A percentile compares a stretch with the other conserved stretches of the same genome.
Evolutionary conservation across 2,329 filamentous ascomycete species (phyloP).

Genomic region (Colletotrichum sp.): DNA sequence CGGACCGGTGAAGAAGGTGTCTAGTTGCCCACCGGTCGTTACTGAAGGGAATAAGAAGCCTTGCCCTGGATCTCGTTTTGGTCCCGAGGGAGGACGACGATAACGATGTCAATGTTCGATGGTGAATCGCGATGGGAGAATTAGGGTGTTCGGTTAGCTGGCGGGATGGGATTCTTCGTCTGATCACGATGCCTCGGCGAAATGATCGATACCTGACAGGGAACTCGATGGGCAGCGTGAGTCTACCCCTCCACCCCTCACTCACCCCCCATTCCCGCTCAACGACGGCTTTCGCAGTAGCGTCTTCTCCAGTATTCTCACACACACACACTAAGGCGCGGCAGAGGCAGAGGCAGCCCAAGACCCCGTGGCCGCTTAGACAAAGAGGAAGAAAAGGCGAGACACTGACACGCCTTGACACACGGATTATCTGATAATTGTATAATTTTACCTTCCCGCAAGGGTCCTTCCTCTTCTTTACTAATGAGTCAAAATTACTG

Average conservation of each 20-base stretch:
- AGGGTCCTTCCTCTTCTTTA: not conserved
- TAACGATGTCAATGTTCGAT: not conserved
- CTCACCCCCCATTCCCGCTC: not conserved
- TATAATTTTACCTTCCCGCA: not conserved
- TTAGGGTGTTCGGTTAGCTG: not conserved
- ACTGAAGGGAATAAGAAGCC: not conserved
- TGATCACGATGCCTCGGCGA: slow-evolving; percentile 4
- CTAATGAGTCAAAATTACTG: not conserved
- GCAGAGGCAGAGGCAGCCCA: not conserved
- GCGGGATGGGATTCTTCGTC: not conserved
- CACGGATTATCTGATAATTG: not conserved
- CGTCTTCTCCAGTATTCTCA: not conserved
- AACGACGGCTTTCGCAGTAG: not conserved
- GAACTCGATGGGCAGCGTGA: slow-evolving; percentile 1
- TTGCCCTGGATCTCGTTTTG: not conserved
- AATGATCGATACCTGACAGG: not conserved
- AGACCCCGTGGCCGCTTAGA: not conserved
- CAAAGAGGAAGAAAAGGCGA: not conserved
- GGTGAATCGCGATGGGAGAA: not conserved
- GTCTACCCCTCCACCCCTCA: not conserved
- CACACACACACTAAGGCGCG: not conserved
- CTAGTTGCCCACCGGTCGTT: not conserved
- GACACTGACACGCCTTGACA: not conserved
- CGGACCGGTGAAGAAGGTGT: not conserved
- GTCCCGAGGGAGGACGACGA: not conserved